Conservation (phyloP, 768 basidiomycete species). For the Harrya chromipes region DNA sequence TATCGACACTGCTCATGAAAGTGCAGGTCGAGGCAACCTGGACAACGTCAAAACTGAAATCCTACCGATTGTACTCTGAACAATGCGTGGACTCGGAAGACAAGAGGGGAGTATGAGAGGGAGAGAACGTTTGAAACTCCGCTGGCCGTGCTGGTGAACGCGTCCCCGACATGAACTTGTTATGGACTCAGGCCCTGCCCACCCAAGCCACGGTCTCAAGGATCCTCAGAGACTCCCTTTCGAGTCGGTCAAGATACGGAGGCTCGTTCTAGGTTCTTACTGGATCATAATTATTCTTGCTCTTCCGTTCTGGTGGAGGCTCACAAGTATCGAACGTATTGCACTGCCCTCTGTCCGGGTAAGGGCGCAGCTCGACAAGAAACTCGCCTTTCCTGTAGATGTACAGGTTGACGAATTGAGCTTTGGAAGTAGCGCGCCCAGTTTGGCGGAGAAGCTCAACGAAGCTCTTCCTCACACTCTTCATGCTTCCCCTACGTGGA, state of each 20-base stretch:
- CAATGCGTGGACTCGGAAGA: slow-evolving; percentile 7
- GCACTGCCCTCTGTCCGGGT: slow-evolving; percentile 66
- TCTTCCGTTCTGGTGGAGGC: slow-evolving; percentile 90
- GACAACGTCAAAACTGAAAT: not conserved
- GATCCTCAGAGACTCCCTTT: slow-evolving; percentile 53
- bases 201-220: slow-evolving; percentile 23
- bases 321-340: slow-evolving; percentile 85
- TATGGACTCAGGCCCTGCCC: slow-evolving; percentile 22
- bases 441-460: slow-evolving; percentile 29
- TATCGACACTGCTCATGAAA: slow-evolving; percentile 5
- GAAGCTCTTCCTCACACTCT: slow-evolving; percentile 15
- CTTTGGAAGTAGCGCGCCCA: slow-evolving; percentile 7
- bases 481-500: slow-evolving; percentile 36
- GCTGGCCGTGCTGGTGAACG: slow-evolving; percentile 15
- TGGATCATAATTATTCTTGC: slow-evolving; percentile 75
- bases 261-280: slow-evolving; percentile 69
- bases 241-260: slow-evolving; percentile 48
- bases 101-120: slow-evolving; percentile 17
- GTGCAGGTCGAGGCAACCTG: not conserved
- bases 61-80: slow-evolving; percentile 10
- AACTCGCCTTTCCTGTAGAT: slow-evolving; percentile 41
- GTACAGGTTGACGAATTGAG: slow-evolving; percentile 38
- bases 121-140: slow-evolving; percentile 35
- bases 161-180: slow-evolving; percentile 10
- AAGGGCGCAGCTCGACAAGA: slow-evolving; percentile 43